Base-by-base conservation (phyloP, 139 green algal species). In the Ulvella scutata region DNA sequence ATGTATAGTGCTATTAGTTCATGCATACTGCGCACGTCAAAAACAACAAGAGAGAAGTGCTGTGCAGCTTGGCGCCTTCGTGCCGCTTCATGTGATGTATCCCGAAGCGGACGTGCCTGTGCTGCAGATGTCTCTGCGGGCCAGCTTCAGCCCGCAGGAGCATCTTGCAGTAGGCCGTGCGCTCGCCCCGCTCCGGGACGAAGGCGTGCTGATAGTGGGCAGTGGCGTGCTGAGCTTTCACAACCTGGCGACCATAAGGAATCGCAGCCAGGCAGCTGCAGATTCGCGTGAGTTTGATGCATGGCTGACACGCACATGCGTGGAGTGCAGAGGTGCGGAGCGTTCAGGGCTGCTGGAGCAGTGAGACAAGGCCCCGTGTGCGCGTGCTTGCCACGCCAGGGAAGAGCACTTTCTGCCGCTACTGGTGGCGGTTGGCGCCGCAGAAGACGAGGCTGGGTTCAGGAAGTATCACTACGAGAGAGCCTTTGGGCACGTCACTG, bases 51-150 rank as follows among this genome's bases (percentile, higher is more conserved):
- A 3, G 89, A 85, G 1, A 85, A n/a, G n/a, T n/a, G n/a, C n/a
- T n/a, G n/a, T 80, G n/a, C 90, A 95, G 74, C 90, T 96, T 40
- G 90, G 88, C 36, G 83, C 72, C 3, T 95, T 93, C 78, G 83
- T 95, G 3, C 90, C 90, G 2, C 83, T 95, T 3, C 82, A 82
- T 79, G 79, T 92, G n/a, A 76, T 85, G 33, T 87, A 82, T 59
- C 89, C 90, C 1, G 75, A 85, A 0, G 88, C 84, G 36, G 75
- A 82, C 73, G 74, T 94, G 2, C 87, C 89, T 3, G 79, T 92
- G 29, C 74, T 94, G 17, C 80, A 88, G 62, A 75, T 94, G 26
- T 88, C 80, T 3, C 38, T 94, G 7, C 33, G 84, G 6, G 13
- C 26, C 4, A 76, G 34, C 28, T 43, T 87, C 20, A 81, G 84